These are phyloP conservation scores for Eutypa lata DNA, from an alignment of 2,329 filamentous ascomycete genomes.

Conservation along the genomic window DNA sequence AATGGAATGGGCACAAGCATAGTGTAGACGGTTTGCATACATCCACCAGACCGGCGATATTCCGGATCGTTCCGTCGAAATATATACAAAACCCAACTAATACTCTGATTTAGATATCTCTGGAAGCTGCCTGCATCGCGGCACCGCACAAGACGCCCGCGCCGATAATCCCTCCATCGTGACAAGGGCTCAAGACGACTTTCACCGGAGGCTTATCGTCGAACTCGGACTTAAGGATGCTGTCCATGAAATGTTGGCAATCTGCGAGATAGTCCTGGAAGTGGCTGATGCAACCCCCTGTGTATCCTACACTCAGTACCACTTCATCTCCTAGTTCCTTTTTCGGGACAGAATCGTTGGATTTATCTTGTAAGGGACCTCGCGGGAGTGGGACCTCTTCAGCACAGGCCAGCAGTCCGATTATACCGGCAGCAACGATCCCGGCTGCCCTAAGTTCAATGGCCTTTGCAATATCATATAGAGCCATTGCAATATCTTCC, in stretches of 20 bases:
- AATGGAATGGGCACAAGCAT: too few relatives aligned
- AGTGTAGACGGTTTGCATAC: too few relatives aligned
- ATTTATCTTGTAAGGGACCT: conserved; percentile 8
- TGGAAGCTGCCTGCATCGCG: conserved; percentile 33
- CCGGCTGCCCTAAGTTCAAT: conserved; percentile 72
- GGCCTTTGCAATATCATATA: conserved; percentile 65
- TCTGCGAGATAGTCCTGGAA: conserved; percentile 71
- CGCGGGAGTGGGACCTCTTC: conserved; percentile 55
- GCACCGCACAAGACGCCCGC: conserved; percentile 58
- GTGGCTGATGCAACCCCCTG: conserved; percentile 75
- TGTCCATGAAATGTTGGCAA: conserved; percentile 67
- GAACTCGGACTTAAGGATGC: conserved; percentile 42
- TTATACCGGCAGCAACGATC: conserved; percentile 68
- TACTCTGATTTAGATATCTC: conserved; percentile 12
- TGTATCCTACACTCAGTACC: conserved; percentile 74
- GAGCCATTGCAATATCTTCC: conserved; percentile 50
- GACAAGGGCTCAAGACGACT: conserved; percentile 52
- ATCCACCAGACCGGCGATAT: too few relatives aligned
- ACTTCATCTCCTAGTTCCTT: conserved; percentile 19
- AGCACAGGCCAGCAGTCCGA: conserved; percentile 67
- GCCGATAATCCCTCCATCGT: conserved; percentile 60
- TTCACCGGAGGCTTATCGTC: conserved; percentile 32
- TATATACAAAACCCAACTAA: too few relatives aligned
- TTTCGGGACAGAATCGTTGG: conserved; percentile 3
- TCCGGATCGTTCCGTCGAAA: too few relatives aligned